Evolutionary conservation across 768 basidiomycete genomes (phyloP).

Genomic region (Daedaleopsis nitida): DNA sequence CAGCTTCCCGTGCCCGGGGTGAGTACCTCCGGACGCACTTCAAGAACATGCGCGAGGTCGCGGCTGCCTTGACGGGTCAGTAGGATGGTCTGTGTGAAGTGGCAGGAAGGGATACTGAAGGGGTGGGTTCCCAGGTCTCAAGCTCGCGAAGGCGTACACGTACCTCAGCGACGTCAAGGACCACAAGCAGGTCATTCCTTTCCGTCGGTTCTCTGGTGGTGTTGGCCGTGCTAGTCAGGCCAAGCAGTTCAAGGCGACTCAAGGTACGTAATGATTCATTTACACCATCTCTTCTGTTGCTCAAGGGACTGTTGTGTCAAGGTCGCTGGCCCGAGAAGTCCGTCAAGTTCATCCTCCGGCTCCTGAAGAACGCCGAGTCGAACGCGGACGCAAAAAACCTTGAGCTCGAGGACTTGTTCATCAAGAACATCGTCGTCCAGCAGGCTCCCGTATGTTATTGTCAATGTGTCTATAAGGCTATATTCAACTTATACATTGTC

Average conservation of each 20-base stretch:
- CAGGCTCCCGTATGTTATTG: constrained; percentile 88
- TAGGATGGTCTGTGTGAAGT: constrained; percentile 9
- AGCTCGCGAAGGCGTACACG: constrained; percentile 90
- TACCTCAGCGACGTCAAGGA: constrained; percentile 95
- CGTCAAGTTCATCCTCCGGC: constrained; percentile 89
- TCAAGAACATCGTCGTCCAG: constrained; percentile 98
- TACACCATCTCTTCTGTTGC: neutral
- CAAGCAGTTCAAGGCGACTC: constrained; percentile 94
- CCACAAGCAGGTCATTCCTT: constrained; percentile 96
- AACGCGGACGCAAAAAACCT: constrained; percentile 98
- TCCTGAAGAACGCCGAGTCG: constrained; percentile 98
- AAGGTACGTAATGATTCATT: constrained; percentile 58
- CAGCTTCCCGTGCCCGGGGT: constrained; percentile 90
- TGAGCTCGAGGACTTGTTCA: constrained; percentile 86
- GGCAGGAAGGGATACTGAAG: constrained; percentile 4
- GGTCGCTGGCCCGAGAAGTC: constrained; percentile 99
- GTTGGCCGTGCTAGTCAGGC: constrained; percentile 94
- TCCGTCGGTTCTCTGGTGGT: constrained; percentile 93
- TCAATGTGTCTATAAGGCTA: neutral
- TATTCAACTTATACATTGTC: constrained; percentile 1
- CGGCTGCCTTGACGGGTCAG: constrained; percentile 87
- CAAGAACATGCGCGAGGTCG: constrained; percentile 99
- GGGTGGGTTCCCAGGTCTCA: constrained; percentile 63
- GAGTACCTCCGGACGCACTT: constrained; percentile 99
- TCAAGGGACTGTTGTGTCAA: constrained; percentile 32